Evolutionary conservation across 805 yeast genomes (phyloP).

Genomic region (Ogataea methylovora): DNA sequence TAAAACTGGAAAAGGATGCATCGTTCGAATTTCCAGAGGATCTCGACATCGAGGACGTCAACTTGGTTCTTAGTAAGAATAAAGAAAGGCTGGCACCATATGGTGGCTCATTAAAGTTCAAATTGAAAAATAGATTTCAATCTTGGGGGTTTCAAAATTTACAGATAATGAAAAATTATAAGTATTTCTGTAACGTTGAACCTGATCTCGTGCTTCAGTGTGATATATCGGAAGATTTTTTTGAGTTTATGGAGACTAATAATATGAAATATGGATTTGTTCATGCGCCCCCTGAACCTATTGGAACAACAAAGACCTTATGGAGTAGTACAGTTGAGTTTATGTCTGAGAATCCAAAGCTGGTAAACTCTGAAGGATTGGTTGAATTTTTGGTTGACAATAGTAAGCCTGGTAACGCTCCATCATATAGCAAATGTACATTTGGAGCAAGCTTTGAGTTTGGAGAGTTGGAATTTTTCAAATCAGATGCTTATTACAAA

Average conservation of each 20-base stretch:
- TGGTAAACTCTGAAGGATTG: constrained; percentile 33
- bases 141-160: constrained; percentile 36
- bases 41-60: constrained; percentile 41
- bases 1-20: constrained; percentile 48
- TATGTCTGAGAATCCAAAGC: constrained; percentile 31
- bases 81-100: constrained; percentile 26
- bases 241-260: constrained; percentile 30
- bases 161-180: constrained; percentile 33
- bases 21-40: constrained; percentile 62
- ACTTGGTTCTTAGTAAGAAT: constrained; percentile 30
- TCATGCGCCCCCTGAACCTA: constrained; percentile 18
- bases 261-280: constrained; percentile 40
- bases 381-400: constrained; percentile 34
- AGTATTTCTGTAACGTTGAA: constrained; percentile 53
- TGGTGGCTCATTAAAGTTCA: constrained; percentile 33
- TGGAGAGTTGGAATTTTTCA: constrained; percentile 41
- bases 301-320: constrained; percentile 16
- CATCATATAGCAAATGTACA: constrained; percentile 49
- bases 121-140: constrained; percentile 51
- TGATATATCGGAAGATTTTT: constrained; percentile 49
- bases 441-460: constrained; percentile 57
- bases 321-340: constrained; percentile 39
- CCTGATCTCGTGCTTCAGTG: constrained; percentile 47
- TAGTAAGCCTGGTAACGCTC: constrained; percentile 14
- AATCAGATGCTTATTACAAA: constrained; percentile 36